Conservation (phyloP, 352 stramenopile genomes). For the Peronospora belbahrii region DNA sequence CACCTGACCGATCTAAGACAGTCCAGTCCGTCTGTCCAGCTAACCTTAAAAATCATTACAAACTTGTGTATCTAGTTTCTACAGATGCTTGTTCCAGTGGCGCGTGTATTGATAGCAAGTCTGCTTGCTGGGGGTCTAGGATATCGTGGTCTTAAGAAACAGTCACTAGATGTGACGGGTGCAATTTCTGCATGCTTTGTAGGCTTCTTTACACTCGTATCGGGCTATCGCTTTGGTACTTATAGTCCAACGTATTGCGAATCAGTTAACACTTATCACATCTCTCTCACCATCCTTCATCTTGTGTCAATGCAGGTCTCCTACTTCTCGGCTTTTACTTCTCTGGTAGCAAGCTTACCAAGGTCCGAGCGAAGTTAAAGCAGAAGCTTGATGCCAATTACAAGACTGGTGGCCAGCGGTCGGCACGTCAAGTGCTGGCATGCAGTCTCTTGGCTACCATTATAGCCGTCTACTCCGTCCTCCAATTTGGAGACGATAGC, state of each 20-base stretch:
- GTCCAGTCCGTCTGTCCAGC: too few relatives aligned
- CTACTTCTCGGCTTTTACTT: constrained; percentile 84
- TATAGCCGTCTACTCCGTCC: constrained; percentile 51
- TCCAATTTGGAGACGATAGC: constrained; percentile 35
- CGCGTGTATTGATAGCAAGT: constrained; percentile 37
- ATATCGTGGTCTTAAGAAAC: constrained; percentile 52
- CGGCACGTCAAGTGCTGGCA: constrained; percentile 65
- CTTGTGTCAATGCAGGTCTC: constrained; percentile 27
- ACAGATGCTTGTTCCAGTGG: constrained; percentile 11
- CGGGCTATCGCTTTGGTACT: constrained; percentile 61
- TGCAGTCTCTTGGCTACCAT: constrained; percentile 59
- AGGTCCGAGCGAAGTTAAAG: constrained; percentile 51
- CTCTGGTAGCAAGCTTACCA: constrained; percentile 81
- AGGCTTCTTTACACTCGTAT: constrained; percentile 53
- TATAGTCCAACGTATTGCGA: neutral
- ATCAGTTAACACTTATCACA: neutral
- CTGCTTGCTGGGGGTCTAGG: constrained; percentile 36
- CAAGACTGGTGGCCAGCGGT: constrained; percentile 73
- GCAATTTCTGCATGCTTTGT: constrained; percentile 55
- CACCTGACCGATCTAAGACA: too few relatives aligned
- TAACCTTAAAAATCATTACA: neutral
- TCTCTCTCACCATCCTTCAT: neutral
- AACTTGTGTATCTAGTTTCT: neutral
- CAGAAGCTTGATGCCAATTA: constrained; percentile 61
- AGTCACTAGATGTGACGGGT: constrained; percentile 53